Percentiles rank a stretch among this genome's conserved stretches.
These are phyloP conservation scores for Magnolia sinica DNA, from an alignment of 164 flowering plant genomes.

Conservation along the genomic window DNA sequence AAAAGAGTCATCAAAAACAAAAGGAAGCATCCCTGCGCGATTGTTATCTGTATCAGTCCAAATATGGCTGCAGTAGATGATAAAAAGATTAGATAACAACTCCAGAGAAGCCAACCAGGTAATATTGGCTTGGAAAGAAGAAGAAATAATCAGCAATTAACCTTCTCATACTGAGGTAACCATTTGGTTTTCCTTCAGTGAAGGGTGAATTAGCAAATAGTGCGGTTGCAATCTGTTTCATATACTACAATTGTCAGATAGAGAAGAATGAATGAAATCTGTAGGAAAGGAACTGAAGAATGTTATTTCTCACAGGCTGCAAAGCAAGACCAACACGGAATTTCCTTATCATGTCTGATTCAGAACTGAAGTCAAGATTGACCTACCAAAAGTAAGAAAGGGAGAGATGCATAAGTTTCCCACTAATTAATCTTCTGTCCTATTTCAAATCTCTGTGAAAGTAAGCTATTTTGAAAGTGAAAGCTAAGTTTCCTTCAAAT, in stretches of 20 bases:
- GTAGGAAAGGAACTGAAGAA: slow-evolving; percentile 1
- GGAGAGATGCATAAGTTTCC: slow-evolving; percentile 5
- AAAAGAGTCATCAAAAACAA: slow-evolving; percentile 93
- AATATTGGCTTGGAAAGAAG: neutral
- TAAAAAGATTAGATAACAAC: slow-evolving; percentile 8
- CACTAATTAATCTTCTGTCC: neutral
- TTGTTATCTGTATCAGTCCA: slow-evolving; percentile 94
- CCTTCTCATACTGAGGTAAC: slow-evolving; percentile 98
- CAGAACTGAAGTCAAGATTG: slow-evolving; percentile 93
- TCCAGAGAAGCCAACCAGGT: neutral
- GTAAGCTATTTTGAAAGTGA: neutral
- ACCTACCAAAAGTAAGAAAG: slow-evolving; percentile 46
- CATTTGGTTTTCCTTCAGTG: slow-evolving; percentile 96
- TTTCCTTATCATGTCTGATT: slow-evolving; percentile 94
- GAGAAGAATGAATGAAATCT: neutral
- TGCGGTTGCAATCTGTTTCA: slow-evolving; percentile 91
- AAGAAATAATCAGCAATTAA: slow-evolving; percentile 15
- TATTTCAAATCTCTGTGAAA: neutral
- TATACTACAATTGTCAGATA: slow-evolving; percentile 25
- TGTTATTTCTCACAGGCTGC: slow-evolving; percentile 75
- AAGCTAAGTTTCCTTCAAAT: neutral
- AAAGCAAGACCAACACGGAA: slow-evolving; percentile 94
- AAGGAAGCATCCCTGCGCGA: slow-evolving; percentile 98
- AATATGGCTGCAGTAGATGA: slow-evolving; percentile 59
- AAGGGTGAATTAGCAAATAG: slow-evolving; percentile 98